Evolutionary conservation across 2,329 filamentous ascomycete genomes (phyloP).

Genomic region (Beauveria sp.): DNA sequence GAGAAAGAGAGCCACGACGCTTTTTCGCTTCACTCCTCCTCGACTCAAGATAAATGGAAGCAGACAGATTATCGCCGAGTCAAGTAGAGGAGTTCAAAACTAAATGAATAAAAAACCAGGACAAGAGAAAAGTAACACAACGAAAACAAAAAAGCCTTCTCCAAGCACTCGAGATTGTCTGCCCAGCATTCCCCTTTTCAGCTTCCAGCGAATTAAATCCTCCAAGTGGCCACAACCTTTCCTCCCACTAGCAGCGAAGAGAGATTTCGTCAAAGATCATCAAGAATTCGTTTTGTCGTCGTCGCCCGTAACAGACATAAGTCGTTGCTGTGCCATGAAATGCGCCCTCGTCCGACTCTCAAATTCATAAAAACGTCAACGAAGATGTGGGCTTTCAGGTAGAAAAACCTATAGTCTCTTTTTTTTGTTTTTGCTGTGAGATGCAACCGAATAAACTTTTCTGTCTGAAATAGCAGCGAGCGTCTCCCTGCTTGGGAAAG

Average conservation of each 20-base stretch:
- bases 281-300: background rate
- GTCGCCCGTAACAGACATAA: background rate
- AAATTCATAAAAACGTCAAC: background rate
- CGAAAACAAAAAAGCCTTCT: background rate
- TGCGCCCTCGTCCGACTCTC: background rate
- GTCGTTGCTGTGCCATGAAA: background rate
- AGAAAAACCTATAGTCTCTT: constrained; percentile 5
- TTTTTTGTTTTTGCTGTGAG: constrained; percentile 3
- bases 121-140: background rate
- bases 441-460: constrained; percentile 12
- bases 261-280: background rate
- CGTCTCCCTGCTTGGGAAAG: background rate
- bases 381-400: background rate
- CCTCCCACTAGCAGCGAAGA: background rate
- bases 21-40: background rate
- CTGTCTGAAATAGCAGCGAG: constrained; percentile 11
- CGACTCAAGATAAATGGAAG: background rate
- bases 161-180: background rate
- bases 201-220: background rate
- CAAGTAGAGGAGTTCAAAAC: background rate
- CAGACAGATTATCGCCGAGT: background rate
- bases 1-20: background rate
- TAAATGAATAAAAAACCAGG: background rate
- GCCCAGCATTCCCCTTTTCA: background rate
- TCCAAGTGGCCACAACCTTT: background rate